Evolutionary conservation across 139 green algal genomes (phyloP).

Genomic region (Closterium sp.): DNA sequence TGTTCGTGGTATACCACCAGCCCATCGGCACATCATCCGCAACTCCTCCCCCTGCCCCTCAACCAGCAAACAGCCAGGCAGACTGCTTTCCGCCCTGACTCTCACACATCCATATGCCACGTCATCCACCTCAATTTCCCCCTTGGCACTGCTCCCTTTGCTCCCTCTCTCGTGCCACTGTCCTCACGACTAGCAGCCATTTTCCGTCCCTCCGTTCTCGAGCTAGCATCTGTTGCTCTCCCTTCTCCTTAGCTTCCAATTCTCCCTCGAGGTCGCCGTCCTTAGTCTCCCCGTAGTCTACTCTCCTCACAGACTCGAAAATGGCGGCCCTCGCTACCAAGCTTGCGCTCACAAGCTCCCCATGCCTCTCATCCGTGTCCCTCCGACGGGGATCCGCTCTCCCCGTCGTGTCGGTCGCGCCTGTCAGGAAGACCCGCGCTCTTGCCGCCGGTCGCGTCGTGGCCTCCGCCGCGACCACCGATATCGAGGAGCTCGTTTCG

Average conservation of each 20-base stretch:
- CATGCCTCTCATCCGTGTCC: not conserved
- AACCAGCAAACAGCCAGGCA: not conserved
- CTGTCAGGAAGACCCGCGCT: not conserved
- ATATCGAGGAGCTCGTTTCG: slow-evolving; percentile 18
- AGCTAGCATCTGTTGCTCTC: not conserved
- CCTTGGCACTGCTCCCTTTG: not conserved
- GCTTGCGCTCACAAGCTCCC: not conserved
- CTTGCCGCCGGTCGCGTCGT: not conserved
- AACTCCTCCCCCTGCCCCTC: not conserved
- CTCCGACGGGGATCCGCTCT: not conserved
- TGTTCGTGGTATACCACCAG: not conserved
- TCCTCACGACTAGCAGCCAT: not conserved
- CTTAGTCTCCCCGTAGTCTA: not conserved
- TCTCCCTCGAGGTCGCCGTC: not conserved
- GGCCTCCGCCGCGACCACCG: not conserved
- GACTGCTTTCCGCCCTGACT: not conserved
- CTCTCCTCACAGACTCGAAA: not conserved
- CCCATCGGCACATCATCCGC: not conserved
- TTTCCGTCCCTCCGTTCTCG: not conserved
- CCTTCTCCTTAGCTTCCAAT: not conserved
- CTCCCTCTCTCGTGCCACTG: not conserved
- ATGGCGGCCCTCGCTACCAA: not conserved
- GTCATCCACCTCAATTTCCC: not conserved
- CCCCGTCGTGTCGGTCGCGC: not conserved
- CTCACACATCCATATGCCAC: not conserved